A percentile compares a stretch with the other conserved stretches of the same genome.
Evolutionary conservation across 2,329 filamentous ascomycete genomes (phyloP).

Genomic region (Orbilia brochopaga): DNA sequence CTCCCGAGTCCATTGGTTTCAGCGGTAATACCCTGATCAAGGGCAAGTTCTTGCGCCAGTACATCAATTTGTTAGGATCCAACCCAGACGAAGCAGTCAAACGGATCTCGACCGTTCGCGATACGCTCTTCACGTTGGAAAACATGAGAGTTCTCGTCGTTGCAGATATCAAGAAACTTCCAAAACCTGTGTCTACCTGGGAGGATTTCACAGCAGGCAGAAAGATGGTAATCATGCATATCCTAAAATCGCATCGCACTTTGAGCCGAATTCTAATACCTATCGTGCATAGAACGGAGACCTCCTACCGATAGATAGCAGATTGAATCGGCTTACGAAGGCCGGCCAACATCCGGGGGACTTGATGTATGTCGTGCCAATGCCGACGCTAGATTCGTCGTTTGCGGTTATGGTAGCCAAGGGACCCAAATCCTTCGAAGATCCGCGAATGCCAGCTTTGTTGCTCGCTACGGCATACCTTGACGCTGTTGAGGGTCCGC

Average conservation of each 20-base stretch:
- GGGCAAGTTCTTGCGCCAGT: slow-evolving; percentile 85
- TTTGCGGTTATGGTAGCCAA: slow-evolving; percentile 78
- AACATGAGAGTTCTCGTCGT: slow-evolving; percentile 88
- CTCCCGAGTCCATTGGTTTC: slow-evolving; percentile 75
- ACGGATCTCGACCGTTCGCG: slow-evolving; percentile 78
- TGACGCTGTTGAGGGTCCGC: slow-evolving; percentile 88
- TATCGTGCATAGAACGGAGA: slow-evolving; percentile 27
- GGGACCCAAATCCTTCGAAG: slow-evolving; percentile 75
- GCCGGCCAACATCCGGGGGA: slow-evolving; percentile 77
- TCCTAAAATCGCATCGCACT: too few relatives aligned
- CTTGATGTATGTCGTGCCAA: slow-evolving; percentile 79
- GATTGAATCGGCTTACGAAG: slow-evolving; percentile 71
- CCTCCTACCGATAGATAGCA: slow-evolving; percentile 52
- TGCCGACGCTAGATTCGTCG: slow-evolving; percentile 90
- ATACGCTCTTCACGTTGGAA: slow-evolving; percentile 76
- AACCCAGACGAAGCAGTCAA: slow-evolving; percentile 76
- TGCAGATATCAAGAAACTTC: slow-evolving; percentile 76
- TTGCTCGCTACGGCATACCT: slow-evolving; percentile 90
- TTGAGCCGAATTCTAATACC: too few relatives aligned
- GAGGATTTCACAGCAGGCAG: slow-evolving; percentile 65
- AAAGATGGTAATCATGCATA: slow-evolving; percentile 25
- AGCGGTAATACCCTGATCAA: slow-evolving; percentile 84
- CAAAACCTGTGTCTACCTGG: slow-evolving; percentile 80
- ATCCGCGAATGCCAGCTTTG: slow-evolving; percentile 79
- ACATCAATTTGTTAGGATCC: slow-evolving; percentile 77